Percentiles rank a stretch among this genome's conserved stretches.
Evolutionary conservation across 331 rosid species (phyloP).

Genomic region (Saraca asoca): DNA sequence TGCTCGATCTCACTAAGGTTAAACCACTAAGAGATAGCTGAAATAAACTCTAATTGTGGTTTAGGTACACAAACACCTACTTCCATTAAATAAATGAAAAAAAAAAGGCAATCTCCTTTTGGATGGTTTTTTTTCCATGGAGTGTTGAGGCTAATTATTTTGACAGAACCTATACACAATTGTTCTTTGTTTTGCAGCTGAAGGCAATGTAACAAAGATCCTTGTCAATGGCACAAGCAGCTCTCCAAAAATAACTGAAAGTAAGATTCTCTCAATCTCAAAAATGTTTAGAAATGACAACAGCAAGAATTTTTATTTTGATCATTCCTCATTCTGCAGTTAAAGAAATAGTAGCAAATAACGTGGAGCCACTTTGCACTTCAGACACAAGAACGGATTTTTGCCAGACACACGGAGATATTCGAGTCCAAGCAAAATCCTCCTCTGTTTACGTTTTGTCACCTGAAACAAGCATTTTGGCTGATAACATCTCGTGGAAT

Average conservation of each 20-base stretch:
- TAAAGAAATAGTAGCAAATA: slow-evolving; percentile 40
- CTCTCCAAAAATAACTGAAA: background rate
- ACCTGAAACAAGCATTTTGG: slow-evolving; percentile 31
- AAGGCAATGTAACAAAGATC: background rate
- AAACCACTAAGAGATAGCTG: background rate
- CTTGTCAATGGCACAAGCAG: background rate
- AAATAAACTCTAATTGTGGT: slow-evolving; percentile 12
- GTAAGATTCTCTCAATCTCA: background rate
- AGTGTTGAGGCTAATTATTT: slow-evolving; percentile 3
- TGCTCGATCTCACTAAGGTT: slow-evolving; percentile 5
- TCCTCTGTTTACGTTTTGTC: slow-evolving; percentile 55
- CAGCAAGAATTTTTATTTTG: background rate
- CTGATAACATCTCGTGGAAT: slow-evolving; percentile 52
- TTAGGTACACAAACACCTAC: background rate
- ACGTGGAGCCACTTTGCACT: slow-evolving; percentile 49
- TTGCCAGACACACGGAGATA: slow-evolving; percentile 58
- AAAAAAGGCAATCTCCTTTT: background rate
- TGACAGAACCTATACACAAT: background rate
- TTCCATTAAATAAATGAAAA: background rate
- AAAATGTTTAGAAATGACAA: too few relatives aligned
- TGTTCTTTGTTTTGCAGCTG: background rate
- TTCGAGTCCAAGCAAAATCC: slow-evolving; percentile 54
- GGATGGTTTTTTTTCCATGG: background rate
- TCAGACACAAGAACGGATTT: slow-evolving; percentile 56
- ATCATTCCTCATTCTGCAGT: slow-evolving; percentile 39